Conservation (phyloP, 176 grass and related monocot species). For the Chrysopogon serrulatus region DNA sequence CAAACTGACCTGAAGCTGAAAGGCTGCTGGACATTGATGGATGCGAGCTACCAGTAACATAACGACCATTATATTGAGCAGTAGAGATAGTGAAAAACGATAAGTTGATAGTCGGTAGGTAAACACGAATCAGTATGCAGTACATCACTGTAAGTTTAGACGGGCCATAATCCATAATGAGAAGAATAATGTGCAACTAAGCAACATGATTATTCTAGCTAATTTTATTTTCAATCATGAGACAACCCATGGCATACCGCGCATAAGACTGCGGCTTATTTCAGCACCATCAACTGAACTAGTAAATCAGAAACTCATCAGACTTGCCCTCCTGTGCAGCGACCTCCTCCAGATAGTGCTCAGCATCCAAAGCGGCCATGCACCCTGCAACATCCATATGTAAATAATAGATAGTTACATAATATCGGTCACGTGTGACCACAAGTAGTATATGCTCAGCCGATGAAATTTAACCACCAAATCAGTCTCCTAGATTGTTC, state of each 20-base stretch:
- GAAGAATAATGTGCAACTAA: neutral
- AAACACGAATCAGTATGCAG: neutral
- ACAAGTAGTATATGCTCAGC: neutral
- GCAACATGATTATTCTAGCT: neutral
- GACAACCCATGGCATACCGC: neutral
- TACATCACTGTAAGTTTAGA: neutral
- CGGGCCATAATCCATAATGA: neutral
- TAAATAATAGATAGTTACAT: neutral
- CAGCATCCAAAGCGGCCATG: conserved; percentile 86
- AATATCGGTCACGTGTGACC: too few species aligned
- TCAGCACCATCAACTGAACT: neutral
- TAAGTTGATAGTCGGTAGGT: too few species aligned
- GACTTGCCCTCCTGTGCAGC: conserved; percentile 55
- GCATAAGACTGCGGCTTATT: conserved; percentile 31
- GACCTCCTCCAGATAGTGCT: conserved; percentile 89
- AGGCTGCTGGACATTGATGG: too few species aligned
- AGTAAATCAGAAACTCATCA: conserved; percentile 41
- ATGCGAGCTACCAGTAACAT: too few species aligned
- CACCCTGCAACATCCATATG: conserved; percentile 41
- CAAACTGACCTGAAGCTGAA: too few species aligned
- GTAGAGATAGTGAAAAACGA: neutral
- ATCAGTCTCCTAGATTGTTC: neutral
- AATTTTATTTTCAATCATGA: neutral
- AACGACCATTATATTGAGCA: neutral
- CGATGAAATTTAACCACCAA: neutral